These are phyloP conservation scores for Mycena albidolilacea DNA, from an alignment of 768 basidiomycete species.

Conservation along the genomic window DNA sequence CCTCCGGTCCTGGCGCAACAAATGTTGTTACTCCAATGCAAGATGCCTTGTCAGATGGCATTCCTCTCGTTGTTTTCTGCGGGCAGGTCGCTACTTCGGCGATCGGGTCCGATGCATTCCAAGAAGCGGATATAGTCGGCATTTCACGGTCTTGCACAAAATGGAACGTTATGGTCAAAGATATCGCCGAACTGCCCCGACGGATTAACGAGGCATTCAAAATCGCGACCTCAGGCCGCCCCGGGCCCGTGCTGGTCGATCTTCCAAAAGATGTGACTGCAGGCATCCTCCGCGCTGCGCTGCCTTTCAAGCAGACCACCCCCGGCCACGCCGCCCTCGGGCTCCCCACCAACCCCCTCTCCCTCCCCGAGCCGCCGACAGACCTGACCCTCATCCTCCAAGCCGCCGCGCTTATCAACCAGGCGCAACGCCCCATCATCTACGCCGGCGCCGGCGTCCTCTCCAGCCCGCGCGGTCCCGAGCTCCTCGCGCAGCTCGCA, in stretches of 20 bases:
- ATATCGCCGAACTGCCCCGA: slow-evolving; percentile 93
- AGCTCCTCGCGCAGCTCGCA: slow-evolving; percentile 82
- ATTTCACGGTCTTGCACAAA: slow-evolving; percentile 98
- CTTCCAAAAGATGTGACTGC: slow-evolving; percentile 99
- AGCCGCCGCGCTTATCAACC: slow-evolving; percentile 93
- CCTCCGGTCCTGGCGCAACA: slow-evolving; percentile 97
- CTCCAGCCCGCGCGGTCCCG: slow-evolving; percentile 84
- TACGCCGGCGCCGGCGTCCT: slow-evolving; percentile 96
- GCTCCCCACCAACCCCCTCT: slow-evolving; percentile 82
- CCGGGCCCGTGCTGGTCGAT: slow-evolving; percentile 98
- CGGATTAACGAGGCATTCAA: slow-evolving; percentile 99
- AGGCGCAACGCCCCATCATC: slow-evolving; percentile 90
- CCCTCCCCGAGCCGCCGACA: slow-evolving; percentile 66
- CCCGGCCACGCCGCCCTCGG: slow-evolving; percentile 79
- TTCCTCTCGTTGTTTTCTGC: slow-evolving; percentile 94
- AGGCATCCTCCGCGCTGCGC: slow-evolving; percentile 85
- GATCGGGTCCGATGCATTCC: slow-evolving; percentile 99
- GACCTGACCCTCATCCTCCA: slow-evolving; percentile 81
- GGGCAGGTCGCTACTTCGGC: slow-evolving; percentile 99
- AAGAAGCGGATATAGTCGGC: slow-evolving; percentile 97
- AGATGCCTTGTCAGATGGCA: slow-evolving; percentile 94
- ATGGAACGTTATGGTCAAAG: slow-evolving; percentile 99
- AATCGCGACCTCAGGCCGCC: slow-evolving; percentile 96
- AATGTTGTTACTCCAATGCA: slow-evolving; percentile 99
- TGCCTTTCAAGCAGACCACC: slow-evolving; percentile 89